Evolutionary conservation across 2,329 filamentous ascomycete genomes (phyloP).

Genomic region (Tolypocladium pustulatum): DNA sequence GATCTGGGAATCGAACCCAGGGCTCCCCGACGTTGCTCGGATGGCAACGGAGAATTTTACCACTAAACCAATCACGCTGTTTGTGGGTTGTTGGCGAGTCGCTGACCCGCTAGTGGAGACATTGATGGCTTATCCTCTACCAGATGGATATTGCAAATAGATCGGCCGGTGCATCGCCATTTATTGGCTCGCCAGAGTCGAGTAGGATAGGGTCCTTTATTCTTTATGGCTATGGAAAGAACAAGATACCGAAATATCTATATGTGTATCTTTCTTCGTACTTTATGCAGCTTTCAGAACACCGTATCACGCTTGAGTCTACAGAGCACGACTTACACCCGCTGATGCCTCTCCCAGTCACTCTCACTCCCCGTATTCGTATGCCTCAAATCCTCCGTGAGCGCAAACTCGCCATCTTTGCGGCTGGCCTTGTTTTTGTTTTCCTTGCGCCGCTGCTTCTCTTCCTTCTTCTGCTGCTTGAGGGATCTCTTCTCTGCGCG

Average conservation of each 20-base stretch:
- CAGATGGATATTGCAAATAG: no score
- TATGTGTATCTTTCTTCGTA: neutral
- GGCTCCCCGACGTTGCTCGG: conserved; percentile 1
- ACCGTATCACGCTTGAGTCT: neutral
- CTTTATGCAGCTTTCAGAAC: neutral
- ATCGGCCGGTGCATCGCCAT: no score
- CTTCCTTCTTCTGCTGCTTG: conserved; percentile 23
- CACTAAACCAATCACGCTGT: conserved; percentile 3
- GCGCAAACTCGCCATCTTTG: neutral
- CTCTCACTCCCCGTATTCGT: neutral
- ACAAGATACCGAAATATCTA: no score
- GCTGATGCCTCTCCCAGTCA: neutral
- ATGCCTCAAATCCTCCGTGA: neutral
- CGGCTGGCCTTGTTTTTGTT: neutral
- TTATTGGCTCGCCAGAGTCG: no score
- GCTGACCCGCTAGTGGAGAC: neutral
- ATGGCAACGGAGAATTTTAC: conserved; percentile 5
- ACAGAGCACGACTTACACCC: conserved; percentile 2
- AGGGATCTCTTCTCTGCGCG: conserved; percentile 24
- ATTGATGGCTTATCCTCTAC: neutral
- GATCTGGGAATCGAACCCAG: conserved; percentile 4
- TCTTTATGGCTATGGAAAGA: no score
- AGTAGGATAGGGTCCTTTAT: no score
- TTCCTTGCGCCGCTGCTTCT: neutral
- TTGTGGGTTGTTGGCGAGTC: neutral